Base-by-base conservation (phyloP, 148 eudicot species). In the Spergularia marina region DNA sequence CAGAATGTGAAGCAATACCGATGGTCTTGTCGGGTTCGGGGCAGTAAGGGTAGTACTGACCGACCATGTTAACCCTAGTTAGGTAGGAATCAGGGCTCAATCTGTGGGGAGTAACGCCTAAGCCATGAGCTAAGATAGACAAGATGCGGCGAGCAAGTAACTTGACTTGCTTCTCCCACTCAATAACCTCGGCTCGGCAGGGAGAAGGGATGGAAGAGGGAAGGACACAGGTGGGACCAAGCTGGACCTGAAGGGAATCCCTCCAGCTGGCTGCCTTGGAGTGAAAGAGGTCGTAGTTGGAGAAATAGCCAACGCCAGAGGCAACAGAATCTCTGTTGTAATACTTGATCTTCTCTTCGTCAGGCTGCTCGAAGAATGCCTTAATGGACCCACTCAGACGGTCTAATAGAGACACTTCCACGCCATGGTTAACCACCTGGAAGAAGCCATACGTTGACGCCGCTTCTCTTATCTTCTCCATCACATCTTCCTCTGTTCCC, bases 21-120 rank as follows among this genome's bases (percentile, higher is more conserved):
- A 84, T 17, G 0, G 84, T 81, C n/a, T 62, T 58, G 18, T 84
- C 77, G 16, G 82, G 80, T 58, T 84, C 80, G 1, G 87, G 87
- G 25, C 87, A 84, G 21, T 52, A 52, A 0, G 87, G 87, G 41
- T 84, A 84, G 57, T 71, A 81, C 15, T 71, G 80, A 0, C 78
- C 84, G 15, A 73, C 82, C 74, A 84, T 55, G 6, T 25, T 4
- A 60, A 58, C 71, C 3, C 47, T 59, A 7, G 12, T 61, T n/a
- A 70, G 53, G 20, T 62, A 77, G 4, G 73, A 53, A 60, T 68
- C 53, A n/a, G 72, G 74, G 52, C 59, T 81, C 44, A 84, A 21
- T 66, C 40, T 70, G 14, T 53, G 21, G 0, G 58, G 21, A 17
- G 12, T 44, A 34, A 84, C 4, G 49, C 84, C 86, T 9, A 84